Percentiles rank a stretch among this genome's conserved stretches.
These are phyloP conservation scores for Phyllosticta capitalensis DNA, from an alignment of 2,329 filamentous ascomycete species.

Conservation along the genomic window DNA sequence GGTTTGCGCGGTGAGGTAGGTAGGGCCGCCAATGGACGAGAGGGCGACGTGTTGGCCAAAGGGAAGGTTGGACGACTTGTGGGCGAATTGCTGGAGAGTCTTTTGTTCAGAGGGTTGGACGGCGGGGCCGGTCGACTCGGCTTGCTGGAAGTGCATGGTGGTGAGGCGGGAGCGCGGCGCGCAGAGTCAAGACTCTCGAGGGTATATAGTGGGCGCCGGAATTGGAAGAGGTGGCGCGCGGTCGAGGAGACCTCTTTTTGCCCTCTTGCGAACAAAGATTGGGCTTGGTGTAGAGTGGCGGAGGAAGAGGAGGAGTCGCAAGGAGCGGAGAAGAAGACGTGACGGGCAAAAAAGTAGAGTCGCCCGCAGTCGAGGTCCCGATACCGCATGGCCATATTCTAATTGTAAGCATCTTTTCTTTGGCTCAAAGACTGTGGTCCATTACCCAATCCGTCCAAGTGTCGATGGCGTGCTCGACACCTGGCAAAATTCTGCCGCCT, in stretches of 20 bases:
- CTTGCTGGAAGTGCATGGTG: constrained; percentile 30
- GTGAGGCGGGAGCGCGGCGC: neutral
- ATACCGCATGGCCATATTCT: constrained; percentile 7
- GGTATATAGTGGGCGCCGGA: neutral
- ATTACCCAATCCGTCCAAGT: neutral
- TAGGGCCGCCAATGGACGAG: constrained; percentile 66
- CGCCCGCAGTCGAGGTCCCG: constrained; percentile 2
- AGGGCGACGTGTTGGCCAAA: constrained; percentile 45
- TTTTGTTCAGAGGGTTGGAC: constrained; percentile 17
- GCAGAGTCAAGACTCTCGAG: constrained; percentile 3
- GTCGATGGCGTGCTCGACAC: constrained; percentile 8
- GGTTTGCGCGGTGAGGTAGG: constrained; percentile 86
- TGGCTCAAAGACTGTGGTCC: neutral
- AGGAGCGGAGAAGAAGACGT: neutral
- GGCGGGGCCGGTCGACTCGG: constrained; percentile 28
- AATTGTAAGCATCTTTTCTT: neutral
- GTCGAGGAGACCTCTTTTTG: neutral
- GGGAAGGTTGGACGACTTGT: constrained; percentile 41
- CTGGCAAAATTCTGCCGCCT: neutral
- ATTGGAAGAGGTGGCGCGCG: neutral
- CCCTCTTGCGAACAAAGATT: neutral
- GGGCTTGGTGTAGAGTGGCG: neutral
- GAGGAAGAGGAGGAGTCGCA: neutral
- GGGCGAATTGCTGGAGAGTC: constrained; percentile 25
- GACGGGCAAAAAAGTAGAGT: constrained; percentile 8